Evolutionary conservation across 768 basidiomycete genomes (phyloP).

Genomic region (Chiua virens): DNA sequence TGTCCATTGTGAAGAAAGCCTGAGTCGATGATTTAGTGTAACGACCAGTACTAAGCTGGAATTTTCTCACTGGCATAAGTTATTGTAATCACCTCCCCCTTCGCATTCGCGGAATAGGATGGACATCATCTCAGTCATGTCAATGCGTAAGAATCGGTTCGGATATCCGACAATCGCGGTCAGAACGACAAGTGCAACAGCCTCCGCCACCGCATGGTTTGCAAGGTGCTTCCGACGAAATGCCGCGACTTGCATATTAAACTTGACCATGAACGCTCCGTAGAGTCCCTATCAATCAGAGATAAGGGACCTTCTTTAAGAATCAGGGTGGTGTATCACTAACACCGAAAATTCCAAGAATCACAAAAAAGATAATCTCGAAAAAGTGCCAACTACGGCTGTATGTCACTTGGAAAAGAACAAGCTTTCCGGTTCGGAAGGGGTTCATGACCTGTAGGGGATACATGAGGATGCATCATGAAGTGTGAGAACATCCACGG

Average conservation of each 20-base stretch:
- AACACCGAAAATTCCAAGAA: slow-evolving; percentile 95
- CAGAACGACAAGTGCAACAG: slow-evolving; percentile 78
- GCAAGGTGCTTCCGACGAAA: slow-evolving; percentile 90
- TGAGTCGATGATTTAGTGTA: slow-evolving; percentile 31
- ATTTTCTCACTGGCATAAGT: slow-evolving; percentile 87
- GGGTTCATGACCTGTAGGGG: slow-evolving; percentile 88
- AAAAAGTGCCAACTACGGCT: slow-evolving; percentile 99
- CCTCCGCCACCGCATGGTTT: slow-evolving; percentile 85
- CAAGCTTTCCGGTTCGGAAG: slow-evolving; percentile 95
- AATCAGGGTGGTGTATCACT: slow-evolving; percentile 22
- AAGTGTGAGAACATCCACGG: slow-evolving; percentile 35
- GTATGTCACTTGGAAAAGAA: slow-evolving; percentile 97
- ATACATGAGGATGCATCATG: slow-evolving; percentile 23
- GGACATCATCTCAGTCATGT: slow-evolving; percentile 97
- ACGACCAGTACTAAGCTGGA: neutral
- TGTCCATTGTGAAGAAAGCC: slow-evolving; percentile 88
- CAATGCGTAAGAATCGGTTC: slow-evolving; percentile 92
- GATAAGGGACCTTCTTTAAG: slow-evolving; percentile 7
- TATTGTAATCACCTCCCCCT: slow-evolving; percentile 86
- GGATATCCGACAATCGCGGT: slow-evolving; percentile 93
- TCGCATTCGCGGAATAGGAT: slow-evolving; percentile 96
- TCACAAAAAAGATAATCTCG: slow-evolving; percentile 93
- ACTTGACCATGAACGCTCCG: slow-evolving; percentile 95
- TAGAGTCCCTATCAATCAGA: slow-evolving; percentile 74
- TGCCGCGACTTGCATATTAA: slow-evolving; percentile 92